Evolutionary conservation across 345 rosid species (phyloP), one percentile per base, ranked within the genome.

Genomic region (Eucalyptus camaldulensis): DNA sequence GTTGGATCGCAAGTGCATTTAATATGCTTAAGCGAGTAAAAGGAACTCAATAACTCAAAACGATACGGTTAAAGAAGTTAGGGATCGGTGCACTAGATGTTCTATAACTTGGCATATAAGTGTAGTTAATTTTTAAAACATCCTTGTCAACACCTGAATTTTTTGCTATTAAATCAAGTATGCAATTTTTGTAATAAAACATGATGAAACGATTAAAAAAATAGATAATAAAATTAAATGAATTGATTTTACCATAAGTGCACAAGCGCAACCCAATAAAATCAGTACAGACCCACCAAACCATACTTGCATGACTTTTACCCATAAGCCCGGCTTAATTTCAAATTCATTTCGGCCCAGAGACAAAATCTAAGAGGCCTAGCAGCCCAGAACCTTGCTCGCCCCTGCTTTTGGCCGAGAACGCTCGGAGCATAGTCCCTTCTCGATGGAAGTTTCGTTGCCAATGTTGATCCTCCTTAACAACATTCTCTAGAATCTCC

Each of bases 11-110:
- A 3, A 72, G 27, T 0, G 13, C 24, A 37, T 1, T 19, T 19
- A 10, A 33, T 3, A 72, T 37, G 14, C 14, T 72, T 37, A 5
- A 37, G 44, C 14, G 6, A 72, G 45, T 37, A 9, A 72, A 8
- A 19, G 8, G 25, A 72, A 19, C 44, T 72, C 81, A 37, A 10
- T 72, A 72, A 37, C 45, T 37, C 27, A 17, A 37, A 37, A 72
- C 1, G 4, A 33, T 9, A 72, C 1, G 4, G 12, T 13, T 25
- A 72, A 72, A 33, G 81, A 11, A 72, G 81, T 37, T 72, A 19
- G 27, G 7, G 4, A 72, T 33, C 1, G 1, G 1, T 69, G 7
- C 4, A 5, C 4, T 3, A 1, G 2, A 33, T 33, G 22, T 9
- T 4, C 1, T 69, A 5, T 16, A 16, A 69, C 22, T 69, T 16